These are phyloP conservation scores for Cucumis melo DNA, from an alignment of 306 rosid species.

Conservation along the genomic window DNA sequence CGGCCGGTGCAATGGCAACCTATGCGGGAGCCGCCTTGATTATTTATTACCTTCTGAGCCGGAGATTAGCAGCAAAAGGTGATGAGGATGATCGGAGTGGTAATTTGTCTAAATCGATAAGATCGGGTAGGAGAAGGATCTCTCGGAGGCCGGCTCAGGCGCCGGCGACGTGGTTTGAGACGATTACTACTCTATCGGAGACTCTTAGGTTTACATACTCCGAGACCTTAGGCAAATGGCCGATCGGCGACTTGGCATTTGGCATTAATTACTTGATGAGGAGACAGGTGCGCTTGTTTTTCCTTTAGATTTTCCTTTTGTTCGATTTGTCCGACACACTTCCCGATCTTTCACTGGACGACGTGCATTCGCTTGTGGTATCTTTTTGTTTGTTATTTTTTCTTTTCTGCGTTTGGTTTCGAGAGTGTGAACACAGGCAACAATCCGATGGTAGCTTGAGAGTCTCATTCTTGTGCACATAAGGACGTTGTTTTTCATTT, in stretches of 20 bases:
- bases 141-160: conserved; percentile 92
- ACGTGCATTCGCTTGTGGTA: neutral
- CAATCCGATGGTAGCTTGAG: neutral
- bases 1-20: conserved; percentile 88
- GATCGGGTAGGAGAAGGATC: conserved; percentile 52
- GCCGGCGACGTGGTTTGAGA: conserved; percentile 77
- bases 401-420: neutral
- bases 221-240: conserved; percentile 92
- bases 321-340: neutral
- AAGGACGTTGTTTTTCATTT: neutral
- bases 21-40: conserved; percentile 87
- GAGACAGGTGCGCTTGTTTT: conserved; percentile 48
- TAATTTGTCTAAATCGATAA: conserved; percentile 37
- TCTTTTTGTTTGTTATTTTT: neutral
- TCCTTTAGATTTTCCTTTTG: neutral
- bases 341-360: neutral
- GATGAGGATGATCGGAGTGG: conserved; percentile 35
- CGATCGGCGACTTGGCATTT: conserved; percentile 95
- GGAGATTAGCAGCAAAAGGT: conserved; percentile 28
- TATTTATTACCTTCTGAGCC: conserved; percentile 41
- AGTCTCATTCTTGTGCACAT: neutral
- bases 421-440: neutral
- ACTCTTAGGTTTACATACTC: conserved; percentile 82
- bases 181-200: conserved; percentile 66
- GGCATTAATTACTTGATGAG: conserved; percentile 89